Base-by-base conservation (phyloP, 2,329 filamentous ascomycete species). In the Ceratocystis harringtonii region DNA sequence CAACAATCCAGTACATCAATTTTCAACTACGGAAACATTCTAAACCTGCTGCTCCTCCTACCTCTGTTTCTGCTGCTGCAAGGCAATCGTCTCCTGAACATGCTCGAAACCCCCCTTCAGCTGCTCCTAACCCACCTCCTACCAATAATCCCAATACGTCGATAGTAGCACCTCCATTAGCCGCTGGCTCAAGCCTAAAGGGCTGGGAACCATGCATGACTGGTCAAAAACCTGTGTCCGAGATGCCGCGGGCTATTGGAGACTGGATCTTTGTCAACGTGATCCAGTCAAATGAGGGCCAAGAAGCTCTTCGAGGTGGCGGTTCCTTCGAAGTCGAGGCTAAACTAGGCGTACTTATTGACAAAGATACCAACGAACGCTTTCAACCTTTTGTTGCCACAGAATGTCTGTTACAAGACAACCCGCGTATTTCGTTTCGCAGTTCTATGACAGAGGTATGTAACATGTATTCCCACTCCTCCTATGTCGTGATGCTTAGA, bases 291-390 rank as follows among this genome's bases (percentile, higher is more conserved):
- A 78, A 81, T n/a, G 84, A 89, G 69, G 79, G 85, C 45, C 80
- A 80, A 41, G 84, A 88, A 69, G 81, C 88, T 22, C 75, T 78
- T 17, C 81, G 81, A 63, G 80, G 82, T 17, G 84, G 84, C 5
- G 86, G 91, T 15, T 82, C 90, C 68, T 85, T 96, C 64, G 94
- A 99, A 75, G 89, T 99, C 65, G 94, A 99, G 76, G 94, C 91
- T 8, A 97, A 97, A 74, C 79, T 97, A 61, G 94, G 94, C 19
- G 87, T 85, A 30, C 80, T 97, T 15, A 83, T 92, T 66, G 86
- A 90, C 73, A 85, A 84, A 72, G 82, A 86, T 68, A 88, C 84
- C 5, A 83, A 87, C 66, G 79, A 85, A 60, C 82, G 90, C n/a
- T 77, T 92, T 30, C 77, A 81, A 8, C 75, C 92, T 8, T 83